Conservation (phyloP, 1,139 yeast species). For the Yamadazyma dushanensis region DNA sequence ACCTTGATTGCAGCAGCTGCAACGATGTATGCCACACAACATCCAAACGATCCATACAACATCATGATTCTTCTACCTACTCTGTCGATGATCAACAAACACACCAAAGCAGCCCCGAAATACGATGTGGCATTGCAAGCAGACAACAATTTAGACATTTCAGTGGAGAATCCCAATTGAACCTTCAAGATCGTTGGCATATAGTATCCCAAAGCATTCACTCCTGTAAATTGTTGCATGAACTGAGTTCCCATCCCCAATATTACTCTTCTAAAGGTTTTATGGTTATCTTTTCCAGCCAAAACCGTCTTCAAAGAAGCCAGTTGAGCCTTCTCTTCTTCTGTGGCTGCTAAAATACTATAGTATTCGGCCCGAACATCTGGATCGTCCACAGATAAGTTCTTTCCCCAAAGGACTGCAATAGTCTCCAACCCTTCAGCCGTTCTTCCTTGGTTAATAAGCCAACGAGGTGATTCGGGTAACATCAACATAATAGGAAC, state of each 20-base stretch:
- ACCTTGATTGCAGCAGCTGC: slow-evolving; percentile 38
- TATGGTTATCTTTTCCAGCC: slow-evolving; percentile 14
- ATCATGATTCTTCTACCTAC: slow-evolving; percentile 59
- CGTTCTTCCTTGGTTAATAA: slow-evolving; percentile 20
- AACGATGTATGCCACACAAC: slow-evolving; percentile 36
- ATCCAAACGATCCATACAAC: slow-evolving; percentile 45
- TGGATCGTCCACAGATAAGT: slow-evolving; percentile 9
- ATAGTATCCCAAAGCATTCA: slow-evolving; percentile 41
- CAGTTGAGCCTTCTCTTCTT: slow-evolving; percentile 14
- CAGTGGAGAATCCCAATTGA: slow-evolving; percentile 30
- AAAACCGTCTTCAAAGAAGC: slow-evolving; percentile 15
- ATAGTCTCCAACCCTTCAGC: slow-evolving; percentile 18
- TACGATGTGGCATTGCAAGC: slow-evolving; percentile 60
- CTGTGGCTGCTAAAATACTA: slow-evolving; percentile 16
- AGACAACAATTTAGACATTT: slow-evolving; percentile 40
- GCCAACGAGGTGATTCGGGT: slow-evolving; percentile 53
- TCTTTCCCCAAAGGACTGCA: slow-evolving; percentile 16
- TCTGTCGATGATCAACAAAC: slow-evolving; percentile 56
- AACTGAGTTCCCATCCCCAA: slow-evolving; percentile 39
- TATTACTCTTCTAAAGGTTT: slow-evolving; percentile 31
- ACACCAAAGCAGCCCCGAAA: slow-evolving; percentile 55
- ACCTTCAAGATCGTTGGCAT: slow-evolving; percentile 32
- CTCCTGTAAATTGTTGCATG: slow-evolving; percentile 43
- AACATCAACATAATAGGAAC: slow-evolving; percentile 20
- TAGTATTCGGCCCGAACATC: slow-evolving; percentile 15